Percentiles rank a stretch among this genome's conserved stretches.
phyloP scores from a whole-genome alignment of 495 filamentous ascomycete genomes.

The Pyronema omphalodes region DNA sequence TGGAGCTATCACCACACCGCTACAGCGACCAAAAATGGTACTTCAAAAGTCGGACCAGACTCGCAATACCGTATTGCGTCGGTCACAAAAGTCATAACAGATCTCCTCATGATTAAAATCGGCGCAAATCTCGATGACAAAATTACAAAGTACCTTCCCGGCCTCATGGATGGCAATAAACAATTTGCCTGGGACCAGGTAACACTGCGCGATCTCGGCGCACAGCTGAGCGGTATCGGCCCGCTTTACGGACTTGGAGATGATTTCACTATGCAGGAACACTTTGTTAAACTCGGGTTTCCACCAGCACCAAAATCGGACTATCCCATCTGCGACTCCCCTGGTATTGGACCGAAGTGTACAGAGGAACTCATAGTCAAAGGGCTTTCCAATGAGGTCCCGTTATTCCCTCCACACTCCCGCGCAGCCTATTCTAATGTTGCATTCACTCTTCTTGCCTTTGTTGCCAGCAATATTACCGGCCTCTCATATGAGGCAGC shows the following conservation, averaged over 20 bases:
- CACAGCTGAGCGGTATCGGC: constrained; percentile 30
- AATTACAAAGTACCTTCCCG: constrained; percentile 31
- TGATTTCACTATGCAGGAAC: constrained; percentile 14
- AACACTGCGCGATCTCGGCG: constrained; percentile 30
- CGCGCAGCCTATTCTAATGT: constrained; percentile 33
- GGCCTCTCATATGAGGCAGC: constrained; percentile 26
- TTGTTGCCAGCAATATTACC: constrained; percentile 28
- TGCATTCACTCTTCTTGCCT: constrained; percentile 30
- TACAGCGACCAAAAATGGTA: constrained; percentile 17
- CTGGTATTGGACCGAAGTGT: constrained; percentile 2
- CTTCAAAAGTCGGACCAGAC: constrained; percentile 13
- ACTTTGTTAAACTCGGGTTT: constrained; percentile 22
- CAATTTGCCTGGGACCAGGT: constrained; percentile 31
- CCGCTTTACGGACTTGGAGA: constrained; percentile 21
- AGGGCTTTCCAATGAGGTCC: constrained; percentile 25
- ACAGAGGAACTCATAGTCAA: background rate
- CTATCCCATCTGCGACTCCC: constrained; percentile 19
- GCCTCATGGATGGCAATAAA: constrained; percentile 23
- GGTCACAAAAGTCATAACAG: constrained; percentile 23
- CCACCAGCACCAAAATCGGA: constrained; percentile 7
- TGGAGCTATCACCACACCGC: constrained; percentile 25
- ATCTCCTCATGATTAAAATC: constrained; percentile 17
- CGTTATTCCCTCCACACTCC: constrained; percentile 26
- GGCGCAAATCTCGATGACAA: constrained; percentile 21
- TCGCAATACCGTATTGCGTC: constrained; percentile 25